These are phyloP conservation scores for Gentiana macrophylla DNA, from an alignment of 257 asterid genomes.

Conservation along the genomic window DNA sequence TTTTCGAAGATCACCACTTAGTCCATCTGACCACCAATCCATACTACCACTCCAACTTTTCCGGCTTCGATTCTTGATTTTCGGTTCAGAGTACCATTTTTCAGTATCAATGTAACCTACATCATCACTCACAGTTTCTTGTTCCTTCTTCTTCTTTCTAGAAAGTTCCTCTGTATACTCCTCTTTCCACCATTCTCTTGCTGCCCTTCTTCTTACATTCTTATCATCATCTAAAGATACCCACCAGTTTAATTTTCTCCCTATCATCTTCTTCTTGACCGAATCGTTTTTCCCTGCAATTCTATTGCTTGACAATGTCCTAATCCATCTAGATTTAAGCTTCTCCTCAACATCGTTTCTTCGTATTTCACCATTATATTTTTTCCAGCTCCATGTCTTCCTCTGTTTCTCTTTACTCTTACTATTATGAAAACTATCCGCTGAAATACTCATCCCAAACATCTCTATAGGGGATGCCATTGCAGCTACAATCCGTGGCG, in stretches of 20 bases:
- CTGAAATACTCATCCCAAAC: too few species aligned
- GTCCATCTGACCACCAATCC: constrained; percentile 93
- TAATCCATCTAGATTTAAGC: too few species aligned
- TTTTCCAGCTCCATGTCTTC: too few species aligned
- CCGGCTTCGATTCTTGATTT: constrained; percentile 53
- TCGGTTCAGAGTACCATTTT: constrained; percentile 27
- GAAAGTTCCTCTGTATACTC: constrained; percentile 86
- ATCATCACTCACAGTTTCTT: constrained; percentile 39
- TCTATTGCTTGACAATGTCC: too few species aligned
- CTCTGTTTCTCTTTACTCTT: too few species aligned
- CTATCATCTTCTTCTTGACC: constrained; percentile 34
- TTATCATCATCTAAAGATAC: constrained; percentile 73
- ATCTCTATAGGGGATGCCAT: neutral
- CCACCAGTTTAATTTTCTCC: constrained; percentile 80
- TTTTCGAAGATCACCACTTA: constrained; percentile 79
- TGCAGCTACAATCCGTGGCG: constrained; percentile 64
- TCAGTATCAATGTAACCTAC: constrained; percentile 34
- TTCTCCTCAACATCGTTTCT: too few species aligned
- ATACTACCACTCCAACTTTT: constrained; percentile 55
- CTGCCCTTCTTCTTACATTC: constrained; percentile 66
- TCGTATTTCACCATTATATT: too few species aligned
- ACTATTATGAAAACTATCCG: too few species aligned
- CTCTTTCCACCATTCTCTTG: constrained; percentile 98
- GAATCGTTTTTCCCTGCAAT: too few species aligned
- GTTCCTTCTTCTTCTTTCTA: constrained; percentile 61